Conservation (phyloP, 306 rosid genomes). For the Medicago lupulina region DNA sequence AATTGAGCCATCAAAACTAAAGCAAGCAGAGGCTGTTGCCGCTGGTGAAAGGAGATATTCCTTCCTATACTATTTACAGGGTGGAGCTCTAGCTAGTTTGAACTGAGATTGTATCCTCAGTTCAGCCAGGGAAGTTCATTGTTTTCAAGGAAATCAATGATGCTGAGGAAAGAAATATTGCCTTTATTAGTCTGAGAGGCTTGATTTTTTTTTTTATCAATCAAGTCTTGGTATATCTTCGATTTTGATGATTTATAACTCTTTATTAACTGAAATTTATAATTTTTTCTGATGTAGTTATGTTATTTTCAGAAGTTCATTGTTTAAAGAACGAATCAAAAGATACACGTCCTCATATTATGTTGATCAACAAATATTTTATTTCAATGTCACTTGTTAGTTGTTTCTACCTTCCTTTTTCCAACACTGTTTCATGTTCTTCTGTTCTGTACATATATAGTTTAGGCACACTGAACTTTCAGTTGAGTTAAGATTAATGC, state of each 20-base stretch:
- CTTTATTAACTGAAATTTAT: background rate
- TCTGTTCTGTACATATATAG: background rate
- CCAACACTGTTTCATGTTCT: background rate
- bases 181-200: conserved; percentile 20
- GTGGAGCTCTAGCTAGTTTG: conserved; percentile 1
- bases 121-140: conserved; percentile 1
- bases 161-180: conserved; percentile 9
- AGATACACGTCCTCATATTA: background rate
- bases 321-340: conserved; percentile 4
- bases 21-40: background rate
- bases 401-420: background rate
- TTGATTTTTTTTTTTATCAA: background rate
- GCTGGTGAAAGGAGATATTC: background rate
- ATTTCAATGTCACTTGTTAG: background rate
- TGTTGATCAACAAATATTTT: background rate
- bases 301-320: background rate
- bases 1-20: background rate
- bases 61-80: conserved; percentile 1
- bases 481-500: background rate
- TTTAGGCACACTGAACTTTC: background rate
- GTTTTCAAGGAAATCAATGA: conserved; percentile 30
- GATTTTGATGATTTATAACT: background rate
- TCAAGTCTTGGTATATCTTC: conserved; percentile 4
- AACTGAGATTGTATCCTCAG: background rate
- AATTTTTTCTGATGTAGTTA: background rate